Evolutionary conservation across 129 eudicot genomes (phyloP), one percentile per base, ranked within the genome.

Genomic region (Logfia minima): DNA sequence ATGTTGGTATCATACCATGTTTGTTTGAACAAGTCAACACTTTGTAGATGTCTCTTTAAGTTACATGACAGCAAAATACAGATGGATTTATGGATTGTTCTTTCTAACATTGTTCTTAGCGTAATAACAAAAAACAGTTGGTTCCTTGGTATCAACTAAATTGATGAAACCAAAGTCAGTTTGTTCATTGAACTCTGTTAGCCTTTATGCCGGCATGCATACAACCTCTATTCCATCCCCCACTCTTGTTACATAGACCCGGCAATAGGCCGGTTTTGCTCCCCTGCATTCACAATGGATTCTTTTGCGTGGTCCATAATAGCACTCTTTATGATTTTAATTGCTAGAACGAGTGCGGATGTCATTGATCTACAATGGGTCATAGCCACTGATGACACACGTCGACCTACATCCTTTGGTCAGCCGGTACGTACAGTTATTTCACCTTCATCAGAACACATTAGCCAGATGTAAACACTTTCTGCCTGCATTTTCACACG

Each of bases 351-450:
- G 8, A 60, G 29, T 58, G 83, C 85, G 14, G 76, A 37, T 5
- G 86, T 87, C 71, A 87, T 90, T 48, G 81, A 76, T 61, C 77
- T 81, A 4, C 90, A 78, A 17, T 90, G 96, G 96, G 69, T 74
- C 24, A 90, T 90, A 51, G 79, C 81, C 0, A 37, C 43, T 51
- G 87, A 90, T 52, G 17, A 70, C 39, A 60, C 81, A 31, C 58
- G 78, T 65, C 52, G 83, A 21, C 90, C 90, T 35, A 23, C 77
- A 1, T 56, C 89, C 2, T 8, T 31, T 56, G 71, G 68, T 39
- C 90, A 81, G 76, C 76, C 86, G 58, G 96, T 89, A 85, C 17
- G 86, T 59, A 41, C 2, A 31, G 48, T 24, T 32, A 29, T 19
- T 13, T 41, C 17, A 4, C 59, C 34, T 53, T 21, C 16, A 5